These are phyloP conservation scores for Tricholoma bakamatsutake DNA, from an alignment of 768 basidiomycete genomes.

Conservation along the genomic window DNA sequence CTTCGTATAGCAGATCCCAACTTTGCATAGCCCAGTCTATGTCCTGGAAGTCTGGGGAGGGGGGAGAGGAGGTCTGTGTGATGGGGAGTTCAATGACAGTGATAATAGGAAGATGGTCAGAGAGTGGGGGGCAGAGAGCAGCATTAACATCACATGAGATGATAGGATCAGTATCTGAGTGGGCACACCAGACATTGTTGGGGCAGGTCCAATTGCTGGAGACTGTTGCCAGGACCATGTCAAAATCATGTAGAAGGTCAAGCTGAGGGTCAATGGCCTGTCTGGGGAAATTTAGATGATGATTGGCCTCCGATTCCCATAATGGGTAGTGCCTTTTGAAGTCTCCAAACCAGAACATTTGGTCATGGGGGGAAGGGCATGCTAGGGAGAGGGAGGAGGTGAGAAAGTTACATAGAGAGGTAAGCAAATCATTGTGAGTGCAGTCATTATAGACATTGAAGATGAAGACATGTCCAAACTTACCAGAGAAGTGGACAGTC, in stretches of 20 bases:
- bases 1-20: too few relatives aligned
- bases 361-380: too few relatives aligned
- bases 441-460: too few relatives aligned
- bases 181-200: neutral
- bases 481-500: neutral
- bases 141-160: conserved; percentile 18
- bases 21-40: conserved; percentile 23
- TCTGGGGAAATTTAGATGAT: neutral
- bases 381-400: too few relatives aligned
- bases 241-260: neutral
- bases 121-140: conserved; percentile 5
- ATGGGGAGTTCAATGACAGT: conserved; percentile 16
- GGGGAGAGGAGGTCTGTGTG: neutral
- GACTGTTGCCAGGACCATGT: neutral
- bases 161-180: conserved; percentile 1
- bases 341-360: too few relatives aligned
- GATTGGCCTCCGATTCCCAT: neutral
- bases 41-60: conserved; percentile 14
- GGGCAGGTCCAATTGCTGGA: neutral
- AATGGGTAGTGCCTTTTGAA: neutral
- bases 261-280: neutral
- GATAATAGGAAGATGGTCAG: conserved; percentile 30
- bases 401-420: too few relatives aligned
- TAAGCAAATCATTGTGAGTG: too few relatives aligned
- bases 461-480: too few relatives aligned